Evolutionary conservation across 768 basidiomycete genomes (phyloP).

Genomic region (Leccinum boreale): DNA sequence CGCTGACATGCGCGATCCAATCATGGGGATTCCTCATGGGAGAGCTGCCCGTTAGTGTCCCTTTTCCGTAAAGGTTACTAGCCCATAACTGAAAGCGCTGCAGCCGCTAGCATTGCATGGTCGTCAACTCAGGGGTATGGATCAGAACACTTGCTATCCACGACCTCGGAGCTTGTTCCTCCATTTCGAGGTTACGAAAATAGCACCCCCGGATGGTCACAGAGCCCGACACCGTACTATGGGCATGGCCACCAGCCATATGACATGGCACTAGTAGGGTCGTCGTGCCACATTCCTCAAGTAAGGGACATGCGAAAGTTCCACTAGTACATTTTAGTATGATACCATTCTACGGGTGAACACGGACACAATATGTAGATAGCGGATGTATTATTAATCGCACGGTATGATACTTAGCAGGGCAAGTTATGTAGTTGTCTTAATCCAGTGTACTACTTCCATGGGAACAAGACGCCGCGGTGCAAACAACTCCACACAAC

Average conservation of each 20-base stretch:
- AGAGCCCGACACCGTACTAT: neutral
- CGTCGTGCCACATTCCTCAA: neutral
- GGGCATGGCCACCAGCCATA: constrained; percentile 6
- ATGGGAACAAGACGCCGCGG: no score
- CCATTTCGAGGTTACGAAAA: constrained; percentile 2
- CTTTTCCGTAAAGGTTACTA: neutral
- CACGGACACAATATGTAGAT: neutral
- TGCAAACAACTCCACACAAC: neutral
- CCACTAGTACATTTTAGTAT: constrained; percentile 7
- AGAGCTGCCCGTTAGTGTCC: constrained; percentile 10
- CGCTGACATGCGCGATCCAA: neutral
- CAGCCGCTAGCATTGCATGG: neutral
- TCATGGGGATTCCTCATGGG: neutral
- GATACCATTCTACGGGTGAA: neutral
- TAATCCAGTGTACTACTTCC: neutral
- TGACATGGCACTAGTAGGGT: neutral
- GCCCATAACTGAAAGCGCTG: constrained; percentile 11
- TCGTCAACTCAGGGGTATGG: constrained; percentile 5
- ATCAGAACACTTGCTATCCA: constrained; percentile 4
- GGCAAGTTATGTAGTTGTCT: neutral
- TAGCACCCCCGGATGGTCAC: constrained; percentile 5
- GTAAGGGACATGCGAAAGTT: neutral
- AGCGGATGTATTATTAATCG: neutral
- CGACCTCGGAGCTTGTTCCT: neutral
- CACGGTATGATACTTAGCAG: neutral